Base-by-base conservation (phyloP, 176 grass and related monocot genomes). In the Musa schizocarpa region DNA sequence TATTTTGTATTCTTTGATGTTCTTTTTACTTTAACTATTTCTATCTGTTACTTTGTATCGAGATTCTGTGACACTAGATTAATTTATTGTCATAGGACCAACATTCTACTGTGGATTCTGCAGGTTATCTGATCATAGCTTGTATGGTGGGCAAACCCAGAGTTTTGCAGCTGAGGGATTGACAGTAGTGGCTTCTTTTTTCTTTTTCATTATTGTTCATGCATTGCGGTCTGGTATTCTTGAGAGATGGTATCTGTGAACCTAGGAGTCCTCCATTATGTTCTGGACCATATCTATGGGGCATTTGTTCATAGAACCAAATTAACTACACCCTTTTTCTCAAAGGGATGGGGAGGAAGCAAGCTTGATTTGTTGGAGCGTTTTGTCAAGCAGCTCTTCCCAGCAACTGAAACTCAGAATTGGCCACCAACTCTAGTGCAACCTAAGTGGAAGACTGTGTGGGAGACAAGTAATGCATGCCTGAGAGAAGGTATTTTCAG, bases 301-400 rank as follows among this genome's bases (percentile, higher is more conserved):
- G 83, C 88, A 13, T 82, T 90, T 72, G 81, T 98, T 59, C 88
- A 98, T 76, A 77, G 88, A 61, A 87, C 90, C 0, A 98, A 88
- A 78, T 65, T 93, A 71, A 91, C 88, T 53, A 91, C 88, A 29
- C 95, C 95, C 9, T 99, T 99, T 84, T 94, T 99, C 85, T 99
- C 88, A 11, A 89, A 91, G 70, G 95, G 95, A 70, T 94, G 86
- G 86, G 95, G 88, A 78, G 88, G 86, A 55, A 87, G 85, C 78
- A 93, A 87, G 71, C 90, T 94, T 56, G 82, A 84, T 68, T 81
- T 99, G 82, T 81, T 99, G 65, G 90, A 98, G 82, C 86, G 77
- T 69, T 91, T 94, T 80, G 95, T 89, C 55, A 87, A 93, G 67
- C 95, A 92, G 82, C 71, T 99, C 14, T 99, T 99, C 27, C 88